These are phyloP conservation scores for Suaeda aralocaspica DNA, from an alignment of 148 eudicot genomes.

Conservation along the genomic window DNA sequence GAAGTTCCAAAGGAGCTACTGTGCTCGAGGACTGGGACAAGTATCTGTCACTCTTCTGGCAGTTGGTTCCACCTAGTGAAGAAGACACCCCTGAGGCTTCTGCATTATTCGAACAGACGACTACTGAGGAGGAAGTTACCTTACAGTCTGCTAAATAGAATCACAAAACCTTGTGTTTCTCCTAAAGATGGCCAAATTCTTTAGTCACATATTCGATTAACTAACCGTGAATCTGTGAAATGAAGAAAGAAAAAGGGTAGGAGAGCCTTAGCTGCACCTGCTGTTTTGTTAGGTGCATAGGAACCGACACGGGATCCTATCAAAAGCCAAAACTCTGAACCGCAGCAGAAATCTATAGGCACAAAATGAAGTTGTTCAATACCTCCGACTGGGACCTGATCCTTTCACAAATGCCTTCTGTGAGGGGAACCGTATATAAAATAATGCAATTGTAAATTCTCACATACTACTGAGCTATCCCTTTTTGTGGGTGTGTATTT, in stretches of 20 bases:
- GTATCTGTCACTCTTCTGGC: slow-evolving; percentile 90
- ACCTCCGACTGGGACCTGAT: slow-evolving; percentile 9
- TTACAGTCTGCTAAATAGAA: slow-evolving; percentile 53
- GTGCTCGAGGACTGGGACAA: slow-evolving; percentile 93
- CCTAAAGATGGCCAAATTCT: slow-evolving; percentile 10
- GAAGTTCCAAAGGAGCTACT: slow-evolving; percentile 80
- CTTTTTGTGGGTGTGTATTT: neutral
- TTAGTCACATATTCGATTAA: neutral
- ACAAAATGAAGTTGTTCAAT: slow-evolving; percentile 21
- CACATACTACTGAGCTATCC: neutral
- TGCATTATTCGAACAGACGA: slow-evolving; percentile 55
- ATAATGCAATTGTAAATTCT: slow-evolving; percentile 23
- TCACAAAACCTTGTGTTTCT: neutral
- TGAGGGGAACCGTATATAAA: slow-evolving; percentile 13
- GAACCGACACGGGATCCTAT: slow-evolving; percentile 11
- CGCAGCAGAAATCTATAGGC: slow-evolving; percentile 12
- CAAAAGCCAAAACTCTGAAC: neutral
- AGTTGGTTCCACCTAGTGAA: slow-evolving; percentile 96
- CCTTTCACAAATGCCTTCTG: slow-evolving; percentile 8
- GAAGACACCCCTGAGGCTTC: slow-evolving; percentile 99
- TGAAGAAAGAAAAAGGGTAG: neutral
- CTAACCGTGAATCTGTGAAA: no score
- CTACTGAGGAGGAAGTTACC: slow-evolving; percentile 46
- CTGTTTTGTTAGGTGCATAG: slow-evolving; percentile 10
- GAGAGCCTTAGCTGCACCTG: slow-evolving; percentile 18